Evolutionary conservation across 2,329 filamentous ascomycete genomes (phyloP), one percentile per base, ranked within the genome.

Genomic region (Neopestalotiopsis sp.): DNA sequence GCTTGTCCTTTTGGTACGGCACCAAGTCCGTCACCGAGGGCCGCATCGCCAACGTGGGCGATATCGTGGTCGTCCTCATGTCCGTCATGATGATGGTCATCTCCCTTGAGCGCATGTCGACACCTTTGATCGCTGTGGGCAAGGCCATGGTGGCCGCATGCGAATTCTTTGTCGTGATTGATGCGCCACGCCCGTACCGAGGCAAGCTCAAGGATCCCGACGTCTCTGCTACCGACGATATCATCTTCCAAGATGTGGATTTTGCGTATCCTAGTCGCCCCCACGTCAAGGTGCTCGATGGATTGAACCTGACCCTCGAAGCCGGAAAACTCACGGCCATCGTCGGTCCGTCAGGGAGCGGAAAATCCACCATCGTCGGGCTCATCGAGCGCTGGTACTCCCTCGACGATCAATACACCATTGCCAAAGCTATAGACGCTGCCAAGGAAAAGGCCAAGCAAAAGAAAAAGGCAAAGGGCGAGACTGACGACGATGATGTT

Each of bases 351-450:
- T 92, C 90, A 2, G 92, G 92, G 0, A 90, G 87, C 4, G 92
- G 92, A 0, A 95, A 94, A 77, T 92, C 89, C 65, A 94, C 92
- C 0, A 89, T 94, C 32, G 88, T 94, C 0, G 91, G 90, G 0
- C 80, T 94, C 2, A 82, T 94, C 3, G 89, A 94, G 75, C 83
- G 91, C 40, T 94, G 91, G 90, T 94, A 94, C 75, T 87, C 89
- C 2, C 81, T 91, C 0, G 81, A 85, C 45, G 82, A 86, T 5
- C 85, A 89, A 69, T 80, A 86, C 67, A 73, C 83, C n/a, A 84
- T 89, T 34, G 83, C 82, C 14, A 86, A 85, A 76, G 81, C 84
- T 3, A 79, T 85, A 53, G 84, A 84, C 71, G 82, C 83, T 73
- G 82, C 86, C 71, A 81, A 81, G 74, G 78, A 78, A 71, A 84